Conservation (phyloP, 1,139 yeast species). For the Saccharomyces hybrid region DNA sequence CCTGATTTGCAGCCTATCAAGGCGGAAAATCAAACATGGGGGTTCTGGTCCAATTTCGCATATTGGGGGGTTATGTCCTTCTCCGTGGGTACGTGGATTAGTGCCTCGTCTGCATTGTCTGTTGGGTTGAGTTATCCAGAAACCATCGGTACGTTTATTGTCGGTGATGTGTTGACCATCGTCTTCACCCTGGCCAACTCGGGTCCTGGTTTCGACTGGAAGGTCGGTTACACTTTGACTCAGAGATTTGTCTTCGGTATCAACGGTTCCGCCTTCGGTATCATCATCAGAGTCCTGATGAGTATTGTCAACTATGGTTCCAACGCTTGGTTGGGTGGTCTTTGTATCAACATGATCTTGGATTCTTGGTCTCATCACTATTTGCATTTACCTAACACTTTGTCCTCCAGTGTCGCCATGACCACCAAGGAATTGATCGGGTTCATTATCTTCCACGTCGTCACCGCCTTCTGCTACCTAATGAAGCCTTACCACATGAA, state of each 20-base stretch:
- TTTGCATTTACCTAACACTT: constrained; percentile 32
- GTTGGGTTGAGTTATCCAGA: constrained; percentile 38
- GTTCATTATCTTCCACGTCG: constrained; percentile 38
- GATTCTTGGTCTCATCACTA: constrained; percentile 35
- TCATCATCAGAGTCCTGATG: constrained; percentile 37
- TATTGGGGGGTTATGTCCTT: constrained; percentile 40
- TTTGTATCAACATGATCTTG: constrained; percentile 34
- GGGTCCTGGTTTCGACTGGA: constrained; percentile 40
- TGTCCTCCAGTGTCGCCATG: constrained; percentile 34
- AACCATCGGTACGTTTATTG: constrained; percentile 36
- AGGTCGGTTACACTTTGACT: constrained; percentile 41
- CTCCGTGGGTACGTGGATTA: constrained; percentile 38
- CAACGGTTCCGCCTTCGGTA: constrained; percentile 38
- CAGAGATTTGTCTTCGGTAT: constrained; percentile 43
- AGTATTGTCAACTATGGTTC: constrained; percentile 39
- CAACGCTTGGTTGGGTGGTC: constrained; percentile 39
- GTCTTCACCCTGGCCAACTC: constrained; percentile 37
- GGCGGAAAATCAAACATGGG: constrained; percentile 35
- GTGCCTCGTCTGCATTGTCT: constrained; percentile 36
- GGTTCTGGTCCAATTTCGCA: constrained; percentile 36
- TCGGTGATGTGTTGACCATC: constrained; percentile 39
- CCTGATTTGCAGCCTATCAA: constrained; percentile 37
- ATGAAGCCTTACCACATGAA: constrained; percentile 37
- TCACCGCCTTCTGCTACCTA: constrained; percentile 35
- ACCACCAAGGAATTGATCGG: constrained; percentile 38